These are phyloP conservation scores for Pichia ethanolica DNA, from an alignment of 805 yeast genomes.

Conservation along the genomic window DNA sequence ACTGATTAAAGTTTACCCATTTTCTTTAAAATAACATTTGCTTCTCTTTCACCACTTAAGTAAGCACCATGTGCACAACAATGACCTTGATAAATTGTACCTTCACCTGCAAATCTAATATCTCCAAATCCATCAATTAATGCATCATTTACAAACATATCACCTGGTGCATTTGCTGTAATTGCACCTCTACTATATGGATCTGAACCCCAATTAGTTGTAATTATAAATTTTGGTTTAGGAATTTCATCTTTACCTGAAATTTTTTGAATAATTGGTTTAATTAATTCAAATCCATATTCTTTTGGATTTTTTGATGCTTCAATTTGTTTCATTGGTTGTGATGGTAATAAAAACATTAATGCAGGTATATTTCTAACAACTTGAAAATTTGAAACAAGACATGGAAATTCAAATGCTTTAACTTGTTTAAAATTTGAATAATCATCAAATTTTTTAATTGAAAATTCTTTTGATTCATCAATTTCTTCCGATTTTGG, in stretches of 20 bases:
- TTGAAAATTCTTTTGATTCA: neutral
- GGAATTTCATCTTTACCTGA: constrained; percentile 19
- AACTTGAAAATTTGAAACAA: constrained; percentile 21
- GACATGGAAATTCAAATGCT: constrained; percentile 25
- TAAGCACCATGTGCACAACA: constrained; percentile 54
- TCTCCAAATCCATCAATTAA: constrained; percentile 26
- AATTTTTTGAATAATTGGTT: constrained; percentile 33
- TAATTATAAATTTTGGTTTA: constrained; percentile 19
- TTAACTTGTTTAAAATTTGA: constrained; percentile 6
- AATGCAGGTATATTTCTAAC: constrained; percentile 31
- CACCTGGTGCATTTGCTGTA: constrained; percentile 35
- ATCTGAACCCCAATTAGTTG: constrained; percentile 41
- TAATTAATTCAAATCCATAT: constrained; percentile 35
- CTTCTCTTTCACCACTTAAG: constrained; percentile 42
- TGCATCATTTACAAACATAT: constrained; percentile 30
- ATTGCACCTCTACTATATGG: constrained; percentile 46
- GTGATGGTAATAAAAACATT: constrained; percentile 39
- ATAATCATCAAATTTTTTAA: neutral
- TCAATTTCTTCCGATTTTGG: constrained; percentile 16
- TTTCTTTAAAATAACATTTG: constrained; percentile 15
- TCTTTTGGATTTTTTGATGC: constrained; percentile 23
- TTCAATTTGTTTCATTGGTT: constrained; percentile 41
- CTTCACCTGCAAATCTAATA: constrained; percentile 50
- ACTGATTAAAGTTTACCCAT: neutral
- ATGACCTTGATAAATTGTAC: constrained; percentile 41